These are phyloP conservation scores for Phytophthora meadii DNA, from an alignment of 352 stramenopile species.

Conservation along the genomic window DNA sequence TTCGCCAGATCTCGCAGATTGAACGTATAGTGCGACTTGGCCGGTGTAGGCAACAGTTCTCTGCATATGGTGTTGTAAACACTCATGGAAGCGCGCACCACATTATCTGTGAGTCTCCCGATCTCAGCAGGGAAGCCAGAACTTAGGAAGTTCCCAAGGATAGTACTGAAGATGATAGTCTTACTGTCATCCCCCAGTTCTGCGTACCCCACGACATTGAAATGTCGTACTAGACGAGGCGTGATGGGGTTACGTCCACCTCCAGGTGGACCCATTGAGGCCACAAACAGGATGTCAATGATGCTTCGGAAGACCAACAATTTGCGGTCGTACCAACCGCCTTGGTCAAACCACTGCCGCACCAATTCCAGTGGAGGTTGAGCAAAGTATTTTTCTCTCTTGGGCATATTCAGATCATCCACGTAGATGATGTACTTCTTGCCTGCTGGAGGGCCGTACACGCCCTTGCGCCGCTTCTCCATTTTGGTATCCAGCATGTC, in stretches of 20 bases:
- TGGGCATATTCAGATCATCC: conserved; percentile 97
- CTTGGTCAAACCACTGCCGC: conserved; percentile 94
- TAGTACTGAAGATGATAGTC: conserved; percentile 93
- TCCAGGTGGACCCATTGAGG: conserved; percentile 92
- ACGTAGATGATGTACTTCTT: conserved; percentile 96
- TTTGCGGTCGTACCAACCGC: conserved; percentile 95
- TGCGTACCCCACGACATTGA: conserved; percentile 94
- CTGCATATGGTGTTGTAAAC: conserved; percentile 93
- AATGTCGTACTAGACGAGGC: conserved; percentile 90
- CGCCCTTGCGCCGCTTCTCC: conserved; percentile 93
- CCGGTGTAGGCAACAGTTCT: conserved; percentile 92
- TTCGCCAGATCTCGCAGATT: conserved; percentile 95
- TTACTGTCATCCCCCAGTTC: conserved; percentile 92
- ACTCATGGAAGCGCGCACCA: conserved; percentile 89
- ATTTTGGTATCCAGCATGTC: conserved; percentile 93
- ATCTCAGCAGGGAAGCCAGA: conserved; percentile 53
- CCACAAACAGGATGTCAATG: conserved; percentile 91
- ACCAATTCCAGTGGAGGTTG: conserved; percentile 96
- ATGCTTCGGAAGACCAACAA: conserved; percentile 90
- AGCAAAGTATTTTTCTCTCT: conserved; percentile 94
- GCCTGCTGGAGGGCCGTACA: conserved; percentile 91
- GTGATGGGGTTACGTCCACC: conserved; percentile 94
- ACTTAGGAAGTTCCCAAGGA: conserved; percentile 89
- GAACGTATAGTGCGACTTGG: conserved; percentile 97
- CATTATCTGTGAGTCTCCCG: conserved; percentile 55